Percentiles rank a stretch among this genome's conserved stretches.
phyloP scores from a whole-genome alignment of 441 rosid genomes.

The Gossypium lobatum region DNA sequence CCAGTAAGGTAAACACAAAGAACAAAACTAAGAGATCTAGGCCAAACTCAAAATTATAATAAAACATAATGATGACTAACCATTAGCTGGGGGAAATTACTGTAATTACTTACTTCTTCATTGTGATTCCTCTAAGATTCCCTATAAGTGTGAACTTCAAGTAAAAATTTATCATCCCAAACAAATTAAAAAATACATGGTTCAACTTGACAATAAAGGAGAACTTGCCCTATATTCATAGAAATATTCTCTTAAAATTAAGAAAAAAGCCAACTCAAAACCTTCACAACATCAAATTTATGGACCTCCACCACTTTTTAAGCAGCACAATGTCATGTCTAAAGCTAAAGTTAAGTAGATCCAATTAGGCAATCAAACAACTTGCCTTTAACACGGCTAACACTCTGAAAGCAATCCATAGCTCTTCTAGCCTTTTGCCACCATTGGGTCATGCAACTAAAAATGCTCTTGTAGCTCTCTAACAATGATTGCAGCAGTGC shows the following conservation, averaged over 20 bases:
- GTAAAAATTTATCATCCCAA: no score
- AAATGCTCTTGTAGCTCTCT: slow-evolving; percentile 23
- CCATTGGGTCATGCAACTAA: slow-evolving; percentile 5
- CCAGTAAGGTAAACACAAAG: background rate
- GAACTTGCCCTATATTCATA: background rate
- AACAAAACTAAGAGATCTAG: background rate
- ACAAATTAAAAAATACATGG: no score
- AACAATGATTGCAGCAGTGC: slow-evolving; percentile 20
- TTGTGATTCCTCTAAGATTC: background rate
- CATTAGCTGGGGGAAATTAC: background rate
- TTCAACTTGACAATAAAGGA: background rate
- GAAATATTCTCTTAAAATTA: background rate
- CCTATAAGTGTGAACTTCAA: background rate
- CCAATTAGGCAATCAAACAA: background rate
- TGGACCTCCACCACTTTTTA: background rate
- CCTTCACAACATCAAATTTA: background rate
- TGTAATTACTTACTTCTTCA: background rate
- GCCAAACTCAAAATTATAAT: background rate
- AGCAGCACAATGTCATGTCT: background rate
- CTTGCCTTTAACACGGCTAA: background rate
- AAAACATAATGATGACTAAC: background rate
- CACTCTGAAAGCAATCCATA: slow-evolving; percentile 6
- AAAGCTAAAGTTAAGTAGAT: background rate
- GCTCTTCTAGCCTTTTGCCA: background rate
- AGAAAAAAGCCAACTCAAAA: background rate